phyloP scores from a whole-genome alignment of 345 rosid species.

The Aquilaria sinensis region DNA sequence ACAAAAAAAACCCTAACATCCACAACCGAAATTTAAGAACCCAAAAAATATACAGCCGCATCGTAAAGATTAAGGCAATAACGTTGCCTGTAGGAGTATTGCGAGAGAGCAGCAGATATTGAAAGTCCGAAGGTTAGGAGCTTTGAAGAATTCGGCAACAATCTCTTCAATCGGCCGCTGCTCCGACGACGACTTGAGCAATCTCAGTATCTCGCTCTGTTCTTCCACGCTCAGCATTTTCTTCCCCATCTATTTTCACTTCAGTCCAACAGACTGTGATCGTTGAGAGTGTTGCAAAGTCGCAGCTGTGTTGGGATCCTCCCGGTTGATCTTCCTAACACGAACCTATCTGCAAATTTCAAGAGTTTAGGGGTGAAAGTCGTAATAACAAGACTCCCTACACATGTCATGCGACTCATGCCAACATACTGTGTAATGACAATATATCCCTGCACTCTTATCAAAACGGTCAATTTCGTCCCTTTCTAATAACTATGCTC shows the following conservation, averaged over 20 bases:
- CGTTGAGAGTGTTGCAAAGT: too few relatives aligned
- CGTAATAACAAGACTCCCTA: too few relatives aligned
- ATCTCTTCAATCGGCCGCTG: constrained; percentile 46
- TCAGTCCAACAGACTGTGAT: too few relatives aligned
- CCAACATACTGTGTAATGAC: too few relatives aligned
- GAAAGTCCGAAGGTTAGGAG: constrained; percentile 45
- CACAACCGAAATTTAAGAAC: constrained; percentile 1
- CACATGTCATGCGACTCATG: too few relatives aligned
- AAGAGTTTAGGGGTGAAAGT: too few relatives aligned
- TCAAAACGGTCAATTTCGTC: too few relatives aligned
- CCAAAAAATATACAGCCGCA: constrained; percentile 5
- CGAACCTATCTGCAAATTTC: too few relatives aligned
- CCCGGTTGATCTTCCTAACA: too few relatives aligned
- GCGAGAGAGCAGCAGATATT: constrained; percentile 51
- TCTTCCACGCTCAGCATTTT: constrained; percentile 45
- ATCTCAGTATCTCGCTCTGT: constrained; percentile 30
- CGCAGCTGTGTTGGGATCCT: too few relatives aligned
- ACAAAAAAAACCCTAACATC: constrained; percentile 1
- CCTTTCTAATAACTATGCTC: too few relatives aligned
- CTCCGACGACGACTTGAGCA: constrained; percentile 53
- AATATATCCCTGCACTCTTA: too few relatives aligned
- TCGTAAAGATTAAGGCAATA: not conserved
- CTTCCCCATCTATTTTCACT: constrained; percentile 6
- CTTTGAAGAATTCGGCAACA: constrained; percentile 40
- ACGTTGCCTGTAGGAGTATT: constrained; percentile 48